phyloP scores from a whole-genome alignment of 495 filamentous ascomycete genomes.

The Paragyromitra xinjiangensis region DNA sequence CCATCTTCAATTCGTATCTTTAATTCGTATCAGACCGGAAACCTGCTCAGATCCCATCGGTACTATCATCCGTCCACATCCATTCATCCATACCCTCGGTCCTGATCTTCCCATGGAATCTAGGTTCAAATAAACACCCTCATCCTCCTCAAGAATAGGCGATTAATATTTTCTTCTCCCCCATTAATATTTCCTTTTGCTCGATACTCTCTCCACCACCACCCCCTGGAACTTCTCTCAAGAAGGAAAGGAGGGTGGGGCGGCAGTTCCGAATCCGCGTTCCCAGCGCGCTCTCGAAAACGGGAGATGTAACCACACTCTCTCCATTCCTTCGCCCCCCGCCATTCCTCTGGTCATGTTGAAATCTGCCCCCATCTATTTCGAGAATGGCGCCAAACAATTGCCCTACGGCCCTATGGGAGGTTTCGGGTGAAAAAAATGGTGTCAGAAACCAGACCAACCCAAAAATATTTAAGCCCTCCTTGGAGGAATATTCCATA shows the following conservation, averaged over 20 bases:
- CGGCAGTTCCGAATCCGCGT: slow-evolving; percentile 52
- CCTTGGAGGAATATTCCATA: slow-evolving; percentile 39
- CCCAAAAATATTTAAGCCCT: slow-evolving; percentile 10
- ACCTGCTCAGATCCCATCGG: slow-evolving; percentile 25
- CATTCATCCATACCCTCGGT: slow-evolving; percentile 19
- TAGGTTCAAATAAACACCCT: slow-evolving; percentile 23
- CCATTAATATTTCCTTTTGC: slow-evolving; percentile 33
- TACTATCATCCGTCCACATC: slow-evolving; percentile 26
- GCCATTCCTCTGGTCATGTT: slow-evolving; percentile 5
- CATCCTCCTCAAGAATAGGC: neutral
- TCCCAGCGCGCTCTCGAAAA: slow-evolving; percentile 32
- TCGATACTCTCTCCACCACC: neutral
- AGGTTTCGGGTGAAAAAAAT: slow-evolving; percentile 36
- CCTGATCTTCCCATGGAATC: slow-evolving; percentile 9
- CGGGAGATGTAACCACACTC: slow-evolving; percentile 51
- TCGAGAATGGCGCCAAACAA: slow-evolving; percentile 24
- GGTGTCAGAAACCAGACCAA: slow-evolving; percentile 33
- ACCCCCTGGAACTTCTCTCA: slow-evolving; percentile 14
- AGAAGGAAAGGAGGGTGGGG: slow-evolving; percentile 37
- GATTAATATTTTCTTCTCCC: neutral
- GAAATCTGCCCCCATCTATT: slow-evolving; percentile 37
- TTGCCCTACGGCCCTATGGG: slow-evolving; percentile 24
- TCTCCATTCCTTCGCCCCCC: neutral
- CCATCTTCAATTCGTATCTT: slow-evolving; percentile 22
- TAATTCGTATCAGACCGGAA: slow-evolving; percentile 10